Conservation (phyloP, 139 green algal species). For the Chlamydomonas sp. region DNA sequence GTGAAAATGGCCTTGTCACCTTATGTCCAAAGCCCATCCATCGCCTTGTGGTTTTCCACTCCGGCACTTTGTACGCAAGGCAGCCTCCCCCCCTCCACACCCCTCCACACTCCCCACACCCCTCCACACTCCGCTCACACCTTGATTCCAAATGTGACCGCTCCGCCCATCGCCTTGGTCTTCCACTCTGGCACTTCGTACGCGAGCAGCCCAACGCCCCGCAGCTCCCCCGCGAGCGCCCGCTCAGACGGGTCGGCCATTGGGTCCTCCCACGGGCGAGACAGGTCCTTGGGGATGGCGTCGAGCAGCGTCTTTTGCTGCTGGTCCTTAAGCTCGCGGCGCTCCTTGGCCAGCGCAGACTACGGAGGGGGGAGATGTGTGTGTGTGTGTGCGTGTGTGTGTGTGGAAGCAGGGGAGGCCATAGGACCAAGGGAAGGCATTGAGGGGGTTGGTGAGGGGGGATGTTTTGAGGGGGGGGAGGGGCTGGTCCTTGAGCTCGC, state of each 20-base stretch:
- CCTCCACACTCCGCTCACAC: too few species aligned
- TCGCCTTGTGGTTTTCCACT: constrained; percentile 79
- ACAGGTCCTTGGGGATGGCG: constrained; percentile 89
- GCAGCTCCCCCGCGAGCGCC: constrained; percentile 74
- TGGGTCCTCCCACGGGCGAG: constrained; percentile 91
- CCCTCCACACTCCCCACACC: too few species aligned
- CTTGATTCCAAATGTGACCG: constrained; percentile 10
- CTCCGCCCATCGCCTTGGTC: constrained; percentile 72
- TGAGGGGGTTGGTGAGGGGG: too few species aligned
- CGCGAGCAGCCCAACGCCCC: constrained; percentile 55
- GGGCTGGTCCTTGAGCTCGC: constrained; percentile 47
- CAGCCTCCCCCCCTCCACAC: too few species aligned
- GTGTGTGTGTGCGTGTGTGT: constrained; percentile 8
- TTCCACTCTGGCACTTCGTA: constrained; percentile 84
- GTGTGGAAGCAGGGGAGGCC: background rate
- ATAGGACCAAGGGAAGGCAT: too few species aligned
- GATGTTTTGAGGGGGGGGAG: background rate
- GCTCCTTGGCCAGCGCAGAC: constrained; percentile 89
- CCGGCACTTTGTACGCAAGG: constrained; percentile 57
- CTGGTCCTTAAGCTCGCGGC: constrained; percentile 90
- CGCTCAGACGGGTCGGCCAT: constrained; percentile 75
- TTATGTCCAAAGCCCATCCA: constrained; percentile 59
- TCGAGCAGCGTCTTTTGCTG: constrained; percentile 89
- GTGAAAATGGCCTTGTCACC: too few species aligned
- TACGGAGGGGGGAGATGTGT: constrained; percentile 22